Base-by-base conservation (phyloP, 1,284 basidiomycete genomes). In the Athelia psychrophila region DNA sequence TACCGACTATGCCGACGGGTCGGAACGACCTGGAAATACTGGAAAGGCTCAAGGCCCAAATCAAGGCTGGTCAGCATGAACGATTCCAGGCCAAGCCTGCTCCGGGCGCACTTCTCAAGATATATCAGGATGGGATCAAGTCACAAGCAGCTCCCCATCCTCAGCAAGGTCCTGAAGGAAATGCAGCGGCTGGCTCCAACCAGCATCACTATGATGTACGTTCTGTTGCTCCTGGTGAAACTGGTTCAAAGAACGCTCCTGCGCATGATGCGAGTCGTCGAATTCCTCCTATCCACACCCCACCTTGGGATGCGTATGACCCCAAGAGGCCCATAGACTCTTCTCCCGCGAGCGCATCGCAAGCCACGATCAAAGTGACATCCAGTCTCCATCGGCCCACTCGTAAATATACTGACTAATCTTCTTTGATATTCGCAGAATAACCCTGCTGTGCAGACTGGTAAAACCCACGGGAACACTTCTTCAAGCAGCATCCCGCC, bases 1-100 rank as follows among this genome's bases (percentile, higher is more conserved):
- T 30, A 30, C 38, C 38, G 38, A 42, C 16, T 6, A n/a, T 42
- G 38, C 38, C 38, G n/a, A 6, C 38, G 9, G 38, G 38, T 8
- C 6, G 38, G n/a, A 22, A 42, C 20, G 38, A 42, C 38, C 20
- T 42, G 38, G 38, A 42, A 42, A 42, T 42, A 6, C n/a, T 42
- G n/a, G 38, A 42, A 42, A 42, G n/a, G 16, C 38, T 42, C 38
- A 42, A 42, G 38, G 38, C 38, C n/a, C 38, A 42, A 16, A 42
- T 42, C 38, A 42, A 42, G 38, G 16, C 38, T n/a, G 38, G 38
- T 18, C 38, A 42, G n/a, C 38, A 42, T 22, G 20, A 42, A 18
- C 38, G 38, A 6, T 42, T 42, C n/a, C 16, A 42, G 20, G 8
- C 38, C 6, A 42, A 9, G 16, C n/a, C 38, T 42, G n/a, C 16